A percentile compares a stretch with the other conserved stretches of the same genome.
Conservation (phyloP, 2,329 filamentous ascomycete species). For the Xylaria hypoxylon region DNA sequence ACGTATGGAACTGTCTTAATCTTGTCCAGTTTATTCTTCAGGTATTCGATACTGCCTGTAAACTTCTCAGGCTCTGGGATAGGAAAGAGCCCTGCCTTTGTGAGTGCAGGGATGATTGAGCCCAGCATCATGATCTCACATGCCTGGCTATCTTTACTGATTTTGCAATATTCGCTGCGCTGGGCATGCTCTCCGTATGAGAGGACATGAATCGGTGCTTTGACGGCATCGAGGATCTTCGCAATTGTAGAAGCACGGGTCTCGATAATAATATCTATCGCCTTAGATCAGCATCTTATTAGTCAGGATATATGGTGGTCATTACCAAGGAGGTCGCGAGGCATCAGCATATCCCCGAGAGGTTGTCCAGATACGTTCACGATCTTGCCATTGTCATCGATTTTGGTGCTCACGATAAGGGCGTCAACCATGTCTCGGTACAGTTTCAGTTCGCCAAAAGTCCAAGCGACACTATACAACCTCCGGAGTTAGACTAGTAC, state of each 20-base stretch:
- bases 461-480: conserved; percentile 42
- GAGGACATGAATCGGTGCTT: conserved; percentile 33
- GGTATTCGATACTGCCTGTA: conserved; percentile 37
- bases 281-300: conserved; percentile 7
- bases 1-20: conserved; percentile 40
- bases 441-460: conserved; percentile 41
- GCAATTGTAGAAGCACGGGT: conserved; percentile 36
- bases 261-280: conserved; percentile 36
- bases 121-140: conserved; percentile 48
- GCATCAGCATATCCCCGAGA: conserved; percentile 43
- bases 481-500: conserved; percentile 20
- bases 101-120: conserved; percentile 37
- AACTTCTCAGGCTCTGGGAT: conserved; percentile 39
- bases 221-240: conserved; percentile 37
- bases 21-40: conserved; percentile 38
- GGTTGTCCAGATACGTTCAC: conserved; percentile 38
- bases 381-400: conserved; percentile 40
- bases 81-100: conserved; percentile 40
- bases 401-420: conserved; percentile 40
- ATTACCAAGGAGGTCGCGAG: conserved; percentile 42
- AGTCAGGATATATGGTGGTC: not conserved
- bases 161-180: conserved; percentile 39
- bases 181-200: conserved; percentile 16
- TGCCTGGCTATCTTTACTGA: conserved; percentile 33
- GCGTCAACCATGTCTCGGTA: conserved; percentile 44